Percentiles rank a stretch among this genome's conserved stretches.
Evolutionary conservation across 805 yeast genomes (phyloP).

Genomic region (Saturnispora gosingensis): DNA sequence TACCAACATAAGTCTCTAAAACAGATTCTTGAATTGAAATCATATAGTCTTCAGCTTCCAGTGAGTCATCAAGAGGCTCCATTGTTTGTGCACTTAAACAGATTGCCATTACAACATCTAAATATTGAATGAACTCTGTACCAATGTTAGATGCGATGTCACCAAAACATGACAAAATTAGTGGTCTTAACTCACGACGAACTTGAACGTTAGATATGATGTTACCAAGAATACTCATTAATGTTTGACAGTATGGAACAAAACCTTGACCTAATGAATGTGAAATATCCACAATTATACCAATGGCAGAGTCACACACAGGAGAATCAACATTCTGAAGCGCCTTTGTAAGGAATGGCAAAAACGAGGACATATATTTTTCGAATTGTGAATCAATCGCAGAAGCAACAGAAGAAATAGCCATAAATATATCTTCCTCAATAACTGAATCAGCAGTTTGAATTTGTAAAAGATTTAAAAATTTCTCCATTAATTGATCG

Average conservation of each 20-base stretch:
- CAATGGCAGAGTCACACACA: slow-evolving; percentile 83
- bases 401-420: slow-evolving; percentile 81
- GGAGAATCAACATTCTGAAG: slow-evolving; percentile 76
- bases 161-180: slow-evolving; percentile 87
- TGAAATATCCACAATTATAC: slow-evolving; percentile 88
- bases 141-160: slow-evolving; percentile 91
- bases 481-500: slow-evolving; percentile 77
- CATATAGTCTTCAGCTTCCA: slow-evolving; percentile 72
- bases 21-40: slow-evolving; percentile 72
- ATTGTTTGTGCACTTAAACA: slow-evolving; percentile 57
- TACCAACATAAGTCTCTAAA: slow-evolving; percentile 93
- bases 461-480: slow-evolving; percentile 57
- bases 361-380: slow-evolving; percentile 70
- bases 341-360: slow-evolving; percentile 75
- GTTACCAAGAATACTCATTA: slow-evolving; percentile 76
- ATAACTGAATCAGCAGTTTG: slow-evolving; percentile 55
- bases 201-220: slow-evolving; percentile 59
- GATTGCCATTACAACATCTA: slow-evolving; percentile 70
- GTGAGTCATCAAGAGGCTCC: slow-evolving; percentile 52
- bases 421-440: slow-evolving; percentile 91
- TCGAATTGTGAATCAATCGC: slow-evolving; percentile 65
- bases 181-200: slow-evolving; percentile 75
- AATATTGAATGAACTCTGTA: slow-evolving; percentile 60
- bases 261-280: slow-evolving; percentile 75
- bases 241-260: slow-evolving; percentile 64